Conservation (phyloP, 768 basidiomycete species). For the Rhizopogon vesiculosus region DNA sequence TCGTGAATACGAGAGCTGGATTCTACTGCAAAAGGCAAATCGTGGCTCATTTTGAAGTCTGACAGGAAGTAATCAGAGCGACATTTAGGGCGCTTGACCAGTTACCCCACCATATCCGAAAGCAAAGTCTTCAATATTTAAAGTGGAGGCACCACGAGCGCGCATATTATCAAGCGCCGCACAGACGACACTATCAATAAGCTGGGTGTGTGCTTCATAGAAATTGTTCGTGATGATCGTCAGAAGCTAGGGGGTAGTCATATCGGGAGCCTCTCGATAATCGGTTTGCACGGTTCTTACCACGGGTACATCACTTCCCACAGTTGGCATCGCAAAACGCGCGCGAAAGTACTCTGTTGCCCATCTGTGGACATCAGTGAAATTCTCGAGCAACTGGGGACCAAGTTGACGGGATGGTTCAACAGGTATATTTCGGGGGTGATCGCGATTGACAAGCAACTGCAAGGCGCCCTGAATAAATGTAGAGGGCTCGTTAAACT, state of each 20-base stretch:
- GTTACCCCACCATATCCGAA: constrained; percentile 22
- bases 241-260: constrained; percentile 13
- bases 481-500: constrained; percentile 20
- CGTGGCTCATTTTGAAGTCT: constrained; percentile 28
- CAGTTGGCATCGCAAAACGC: constrained; percentile 8
- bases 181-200: constrained; percentile 22
- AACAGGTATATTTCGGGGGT: neutral
- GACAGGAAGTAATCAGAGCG: neutral
- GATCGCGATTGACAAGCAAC: constrained; percentile 25
- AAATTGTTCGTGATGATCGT: constrained; percentile 26
- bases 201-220: constrained; percentile 24
- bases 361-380: constrained; percentile 23
- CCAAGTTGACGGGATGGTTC: constrained; percentile 18
- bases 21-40: constrained; percentile 23
- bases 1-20: constrained; percentile 20
- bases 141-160: constrained; percentile 8
- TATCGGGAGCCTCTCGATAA: too few relatives aligned
- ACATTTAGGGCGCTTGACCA: neutral
- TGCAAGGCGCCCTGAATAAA: constrained; percentile 23
- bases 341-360: constrained; percentile 22
- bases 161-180: constrained; percentile 21
- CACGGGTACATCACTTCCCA: constrained; percentile 14
- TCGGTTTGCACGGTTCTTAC: constrained; percentile 7
- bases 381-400: constrained; percentile 27
- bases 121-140: constrained; percentile 21